Evolutionary conservation across 192 early-diverging fungal species (phyloP), one percentile per base, ranked within the genome.

Genomic region (Endogone sp.): DNA sequence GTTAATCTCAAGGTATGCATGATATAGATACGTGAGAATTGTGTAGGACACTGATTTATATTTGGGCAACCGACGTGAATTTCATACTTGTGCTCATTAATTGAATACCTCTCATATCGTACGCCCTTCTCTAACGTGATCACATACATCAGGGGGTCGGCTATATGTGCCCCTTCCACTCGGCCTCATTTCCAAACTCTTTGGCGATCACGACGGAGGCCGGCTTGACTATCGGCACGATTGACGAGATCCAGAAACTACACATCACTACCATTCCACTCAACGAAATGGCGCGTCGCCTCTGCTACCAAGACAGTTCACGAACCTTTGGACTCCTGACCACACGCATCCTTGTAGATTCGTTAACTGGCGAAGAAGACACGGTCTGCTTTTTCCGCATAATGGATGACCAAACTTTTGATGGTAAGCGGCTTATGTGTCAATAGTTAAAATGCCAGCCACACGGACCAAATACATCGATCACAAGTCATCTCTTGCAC

Each of bases 181-280:
- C 82, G 30, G 68, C 69, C 0, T 56, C 66, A 0, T 83, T 82
- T 29, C 81, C 85, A 1, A 73, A 82, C 30, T 81, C 85, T 0
- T 64, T 94, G 21, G 89, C 90, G 2, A 74, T 97, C 37, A 88
- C 85, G n/a, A 84, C 85, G 44, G 77, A 80, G 22, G 80, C 70
- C 13, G 68, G 77, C 0, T 78, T 97, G 11, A 80, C 81, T 54
- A 79, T 99, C 68, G 95, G 92, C 0, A 80, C 68, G 2, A 88
- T 95, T 3, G 93, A 99, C 63, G 80, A 86, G 4, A 89, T 92
- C 32, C 92, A 95, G 74, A 91, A 90, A 58, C 81, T 99, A 23
- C 97, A 99, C 68, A 81, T 94, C 56, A 84, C 84, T 11, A 89
- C 78, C 22, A 66, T 89, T 11, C 79, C 86, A 8, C 75, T 97